A percentile compares a stretch with the other conserved stretches of the same genome.
These are phyloP conservation scores for Candida frijolesensis DNA, from an alignment of 1,139 yeast species.

Conservation along the genomic window DNA sequence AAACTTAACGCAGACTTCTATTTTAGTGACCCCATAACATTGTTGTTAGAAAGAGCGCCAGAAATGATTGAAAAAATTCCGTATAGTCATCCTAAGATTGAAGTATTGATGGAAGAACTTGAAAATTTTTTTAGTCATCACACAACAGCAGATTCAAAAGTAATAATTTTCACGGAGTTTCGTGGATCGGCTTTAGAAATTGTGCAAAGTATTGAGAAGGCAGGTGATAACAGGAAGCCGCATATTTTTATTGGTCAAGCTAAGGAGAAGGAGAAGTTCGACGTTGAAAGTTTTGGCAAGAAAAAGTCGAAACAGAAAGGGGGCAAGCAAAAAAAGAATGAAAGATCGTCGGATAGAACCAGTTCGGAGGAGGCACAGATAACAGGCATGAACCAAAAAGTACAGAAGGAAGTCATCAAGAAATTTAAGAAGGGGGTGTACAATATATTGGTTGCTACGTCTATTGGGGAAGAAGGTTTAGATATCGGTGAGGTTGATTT, in stretches of 20 bases:
- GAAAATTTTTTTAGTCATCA: conserved; percentile 47
- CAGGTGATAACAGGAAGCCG: conserved; percentile 51
- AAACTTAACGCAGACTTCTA: conserved; percentile 64
- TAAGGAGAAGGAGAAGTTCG: conserved; percentile 59
- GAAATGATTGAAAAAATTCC: conserved; percentile 39
- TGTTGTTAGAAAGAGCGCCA: conserved; percentile 49
- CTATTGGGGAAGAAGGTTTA: conserved; percentile 97
- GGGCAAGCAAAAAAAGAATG: conserved; percentile 26
- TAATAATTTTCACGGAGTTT: conserved; percentile 83
- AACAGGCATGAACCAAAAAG: conserved; percentile 69
- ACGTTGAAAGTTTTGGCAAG: conserved; percentile 35
- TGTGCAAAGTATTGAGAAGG: conserved; percentile 60
- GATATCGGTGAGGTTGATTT: conserved; percentile 98
- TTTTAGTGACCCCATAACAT: conserved; percentile 48
- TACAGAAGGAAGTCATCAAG: conserved; percentile 71
- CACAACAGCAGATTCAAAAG: conserved; percentile 57
- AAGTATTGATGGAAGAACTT: conserved; percentile 59
- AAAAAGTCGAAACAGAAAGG: conserved; percentile 28
- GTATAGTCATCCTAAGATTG: conserved; percentile 78
- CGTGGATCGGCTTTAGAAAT: conserved; percentile 91
- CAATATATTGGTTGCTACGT: conserved; percentile 89
- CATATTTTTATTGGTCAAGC: conserved; percentile 92
- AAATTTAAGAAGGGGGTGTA: conserved; percentile 70
- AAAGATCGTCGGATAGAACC: conserved; percentile 21
- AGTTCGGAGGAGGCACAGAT: conserved; percentile 58